phyloP scores from a whole-genome alignment of 2,329 filamentous ascomycete genomes.

The Penicillium sp. region DNA sequence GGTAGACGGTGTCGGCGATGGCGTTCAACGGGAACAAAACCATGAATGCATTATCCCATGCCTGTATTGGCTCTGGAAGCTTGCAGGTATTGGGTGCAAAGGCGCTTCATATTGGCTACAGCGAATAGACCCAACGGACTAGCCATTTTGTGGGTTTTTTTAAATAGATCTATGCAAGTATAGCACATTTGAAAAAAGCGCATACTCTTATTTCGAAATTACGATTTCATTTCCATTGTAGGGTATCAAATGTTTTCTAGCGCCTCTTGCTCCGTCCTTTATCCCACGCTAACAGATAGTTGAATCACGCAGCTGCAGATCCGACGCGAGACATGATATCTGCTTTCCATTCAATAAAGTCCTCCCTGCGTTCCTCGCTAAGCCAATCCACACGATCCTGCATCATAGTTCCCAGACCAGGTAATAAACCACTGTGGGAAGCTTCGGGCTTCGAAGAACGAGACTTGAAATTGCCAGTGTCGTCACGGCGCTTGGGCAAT shows the following conservation, averaged over 20 bases:
- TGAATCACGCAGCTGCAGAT: slow-evolving; percentile 22
- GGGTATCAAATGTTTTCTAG: slow-evolving; percentile 21
- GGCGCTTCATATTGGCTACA: background rate
- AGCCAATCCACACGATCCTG: slow-evolving; percentile 48
- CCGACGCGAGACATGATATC: slow-evolving; percentile 40
- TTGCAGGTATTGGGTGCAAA: background rate
- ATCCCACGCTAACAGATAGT: background rate
- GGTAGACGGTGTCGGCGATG: background rate
- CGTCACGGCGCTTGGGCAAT: slow-evolving; percentile 27
- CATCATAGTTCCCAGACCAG: slow-evolving; percentile 52
- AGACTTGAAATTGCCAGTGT: slow-evolving; percentile 7
- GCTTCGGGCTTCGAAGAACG: slow-evolving; percentile 12
- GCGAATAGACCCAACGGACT: slow-evolving; percentile 1
- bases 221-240: slow-evolving; percentile 2
- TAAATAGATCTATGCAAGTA: background rate
- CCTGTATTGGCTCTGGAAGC: slow-evolving; percentile 5
- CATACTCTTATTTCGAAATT: background rate
- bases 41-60: background rate
- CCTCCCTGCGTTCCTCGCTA: slow-evolving; percentile 43
- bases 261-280: background rate
- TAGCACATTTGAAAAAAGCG: background rate
- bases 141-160: background rate
- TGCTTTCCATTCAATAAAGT: slow-evolving; percentile 46
- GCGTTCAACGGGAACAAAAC: background rate
- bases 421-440: slow-evolving; percentile 39